Evolutionary conservation across 2,329 filamentous ascomycete species (phyloP).

Genomic region (Dactylellina sp.): DNA sequence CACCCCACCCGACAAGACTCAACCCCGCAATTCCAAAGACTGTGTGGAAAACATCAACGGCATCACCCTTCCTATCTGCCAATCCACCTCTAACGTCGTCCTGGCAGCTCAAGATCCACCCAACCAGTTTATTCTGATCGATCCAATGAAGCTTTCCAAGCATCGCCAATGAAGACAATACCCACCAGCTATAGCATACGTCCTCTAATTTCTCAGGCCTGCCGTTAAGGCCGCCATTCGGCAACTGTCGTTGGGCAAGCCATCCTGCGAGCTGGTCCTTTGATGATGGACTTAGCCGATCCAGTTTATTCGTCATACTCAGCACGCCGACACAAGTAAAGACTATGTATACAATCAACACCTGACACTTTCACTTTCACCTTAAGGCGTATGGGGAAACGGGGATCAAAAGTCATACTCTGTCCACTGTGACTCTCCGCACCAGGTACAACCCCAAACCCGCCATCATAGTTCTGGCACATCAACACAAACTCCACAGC

Average conservation of each 20-base stretch:
- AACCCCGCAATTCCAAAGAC: conserved; percentile 88
- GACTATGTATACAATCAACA: conserved; percentile 66
- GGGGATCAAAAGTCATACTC: no score
- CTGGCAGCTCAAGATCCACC: conserved; percentile 89
- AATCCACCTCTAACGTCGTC: conserved; percentile 86
- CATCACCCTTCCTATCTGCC: conserved; percentile 88
- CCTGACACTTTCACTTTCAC: no score
- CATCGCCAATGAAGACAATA: conserved; percentile 89
- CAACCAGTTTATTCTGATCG: conserved; percentile 79
- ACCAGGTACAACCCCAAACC: conserved; percentile 87
- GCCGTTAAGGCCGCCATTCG: conserved; percentile 89
- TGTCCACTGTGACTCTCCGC: conserved; percentile 96
- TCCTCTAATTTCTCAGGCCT: conserved; percentile 95
- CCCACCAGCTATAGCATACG: conserved; percentile 99
- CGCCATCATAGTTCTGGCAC: conserved; percentile 94
- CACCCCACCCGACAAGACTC: conserved; percentile 82
- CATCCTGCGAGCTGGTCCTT: conserved; percentile 83
- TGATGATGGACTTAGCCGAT: conserved; percentile 75
- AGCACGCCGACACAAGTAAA: conserved; percentile 93
- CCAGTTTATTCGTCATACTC: conserved; percentile 82
- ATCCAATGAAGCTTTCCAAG: conserved; percentile 92
- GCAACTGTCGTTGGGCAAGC: conserved; percentile 91
- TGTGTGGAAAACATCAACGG: conserved; percentile 98
- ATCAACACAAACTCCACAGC: conserved; percentile 82
- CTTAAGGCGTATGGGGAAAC: no score